These are phyloP conservation scores for Pleomassaria siparia DNA, from an alignment of 2,329 filamentous ascomycete species.

Conservation along the genomic window DNA sequence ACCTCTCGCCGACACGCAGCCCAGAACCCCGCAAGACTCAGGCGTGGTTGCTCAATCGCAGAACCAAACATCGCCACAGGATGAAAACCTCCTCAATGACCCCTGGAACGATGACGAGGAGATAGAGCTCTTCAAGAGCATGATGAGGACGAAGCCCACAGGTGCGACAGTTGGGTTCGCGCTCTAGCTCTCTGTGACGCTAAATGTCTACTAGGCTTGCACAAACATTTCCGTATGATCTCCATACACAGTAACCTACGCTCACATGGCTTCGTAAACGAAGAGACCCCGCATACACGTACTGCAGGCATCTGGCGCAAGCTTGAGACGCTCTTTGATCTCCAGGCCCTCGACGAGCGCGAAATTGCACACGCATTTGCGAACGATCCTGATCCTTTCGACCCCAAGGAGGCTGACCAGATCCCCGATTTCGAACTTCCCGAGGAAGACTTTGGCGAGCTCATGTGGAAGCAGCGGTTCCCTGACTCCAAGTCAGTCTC, in stretches of 20 bases:
- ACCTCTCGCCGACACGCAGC: constrained; percentile 46
- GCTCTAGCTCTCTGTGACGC: not conserved
- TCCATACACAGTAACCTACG: constrained; percentile 40
- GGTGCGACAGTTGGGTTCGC: constrained; percentile 47
- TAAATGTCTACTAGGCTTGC: constrained; percentile 52
- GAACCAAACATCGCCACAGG: constrained; percentile 58
- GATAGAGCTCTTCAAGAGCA: constrained; percentile 85
- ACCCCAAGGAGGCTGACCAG: constrained; percentile 36
- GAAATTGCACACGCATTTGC: constrained; percentile 63
- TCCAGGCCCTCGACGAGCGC: constrained; percentile 82
- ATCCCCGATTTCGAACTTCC: constrained; percentile 47
- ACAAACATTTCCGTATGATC: constrained; percentile 58
- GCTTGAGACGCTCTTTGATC: constrained; percentile 78
- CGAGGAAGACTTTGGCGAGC: constrained; percentile 45
- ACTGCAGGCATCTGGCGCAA: constrained; percentile 94
- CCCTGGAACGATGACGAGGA: constrained; percentile 96
- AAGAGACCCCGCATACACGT: constrained; percentile 73
- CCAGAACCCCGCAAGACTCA: constrained; percentile 44
- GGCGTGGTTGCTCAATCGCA: constrained; percentile 51
- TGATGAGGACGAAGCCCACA: constrained; percentile 95
- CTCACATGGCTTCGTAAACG: constrained; percentile 66
- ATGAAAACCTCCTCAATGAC: constrained; percentile 63
- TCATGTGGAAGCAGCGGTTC: constrained; percentile 48
- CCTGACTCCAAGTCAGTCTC: constrained; percentile 26
- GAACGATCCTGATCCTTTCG: constrained; percentile 56